Base-by-base conservation (phyloP, 2,329 filamentous ascomycete species). In the Exophiala sp. region DNA sequence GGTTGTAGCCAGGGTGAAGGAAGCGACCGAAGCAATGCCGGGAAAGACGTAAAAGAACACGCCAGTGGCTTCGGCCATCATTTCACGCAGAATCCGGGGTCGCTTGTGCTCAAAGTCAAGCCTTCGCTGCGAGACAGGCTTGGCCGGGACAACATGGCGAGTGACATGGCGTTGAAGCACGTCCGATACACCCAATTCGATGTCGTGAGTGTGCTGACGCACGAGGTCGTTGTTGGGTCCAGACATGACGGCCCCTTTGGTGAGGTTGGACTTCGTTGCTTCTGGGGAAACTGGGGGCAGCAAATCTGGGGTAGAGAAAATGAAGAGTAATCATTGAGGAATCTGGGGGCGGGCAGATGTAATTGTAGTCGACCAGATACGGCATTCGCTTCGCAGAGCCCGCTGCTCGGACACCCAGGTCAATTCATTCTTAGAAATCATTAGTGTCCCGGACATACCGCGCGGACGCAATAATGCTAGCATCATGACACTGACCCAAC, bases 61-160 rank as follows among this genome's bases (percentile, higher is more conserved):
- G 2, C 78, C 77, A 1, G 74, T 74, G 2, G 75, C 75, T 61
- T 81, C 78, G 2, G 74, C 78, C 54, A 74, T 66, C 66, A 75
- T 76, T 59, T 81, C 76, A 44, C 78, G 66, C 30, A 80, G 63
- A 70, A 74, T 75, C 50, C 74, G 66, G 9, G 78, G 78, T 42
- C 78, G 68, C 2, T 64, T 51, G 54, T 74, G 70, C 62, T 81
- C 78, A 52, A 79, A 79, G 58, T 76, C 67, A 43, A 81, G 72
- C 55, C 72, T 77, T 13, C 73, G 68, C 58, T 79, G 72, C 2
- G 75, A 74, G 7, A 81, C 71, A 8, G 75, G 71, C 54, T 73
- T 74, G 2, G 71, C 57, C 18, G 70, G 62, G 8, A 79, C 71
- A 14, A 79, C 74, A 60, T 77, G 68, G 16, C 76, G 68, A 6